These are phyloP conservation scores for sunflower (Helianthus annuus) DNA, from an alignment of 129 eudicot genomes.

Conservation along the genomic window HanXRQr2.0-SUNRISE NC_035449.2:166639713-166640212, in stretches of 20 bases:
- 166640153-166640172: conserved; percentile 85
- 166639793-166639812: too few relatives aligned
- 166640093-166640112: conserved; percentile 32
- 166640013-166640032: conserved; percentile 77
- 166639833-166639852: too few relatives aligned
- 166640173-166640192: conserved; percentile 59
- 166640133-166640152: conserved; percentile 90
- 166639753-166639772: too few relatives aligned
- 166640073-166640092: conserved; percentile 56
- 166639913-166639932: conserved; percentile 28
- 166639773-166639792: too few relatives aligned
- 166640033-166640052: conserved; percentile 47
- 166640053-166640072: conserved; percentile 48
- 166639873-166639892: too few relatives aligned
- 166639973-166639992: conserved; percentile 27
- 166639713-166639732: too few relatives aligned
- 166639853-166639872: too few relatives aligned
- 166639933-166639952: conserved; percentile 21
- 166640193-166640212: conserved; percentile 83
- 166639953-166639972: conserved; percentile 14
- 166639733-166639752: too few relatives aligned
- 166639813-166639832: too few relatives aligned
- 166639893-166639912: too few relatives aligned
- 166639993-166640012: conserved; percentile 55
- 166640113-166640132: conserved; percentile 79